These are phyloP conservation scores for Penicillium oxalicum DNA, from an alignment of 2,329 filamentous ascomycete species.

Conservation along the genomic window DNA sequence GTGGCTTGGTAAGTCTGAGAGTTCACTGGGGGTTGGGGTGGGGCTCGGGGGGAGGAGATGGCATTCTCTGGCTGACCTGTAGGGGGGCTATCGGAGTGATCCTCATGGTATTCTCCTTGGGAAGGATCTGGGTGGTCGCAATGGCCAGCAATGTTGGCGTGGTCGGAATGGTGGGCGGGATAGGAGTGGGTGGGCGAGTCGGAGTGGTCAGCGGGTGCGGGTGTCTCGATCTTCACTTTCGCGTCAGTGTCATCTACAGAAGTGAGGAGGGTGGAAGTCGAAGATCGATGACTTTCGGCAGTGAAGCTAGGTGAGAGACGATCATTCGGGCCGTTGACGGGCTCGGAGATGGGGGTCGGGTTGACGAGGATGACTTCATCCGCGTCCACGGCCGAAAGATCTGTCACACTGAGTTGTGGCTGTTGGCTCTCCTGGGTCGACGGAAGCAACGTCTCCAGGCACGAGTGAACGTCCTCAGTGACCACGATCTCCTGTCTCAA, in stretches of 20 bases:
- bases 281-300: conserved; percentile 30
- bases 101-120: background rate
- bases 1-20: conserved; percentile 24
- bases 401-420: background rate
- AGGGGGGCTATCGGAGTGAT: conserved; percentile 8
- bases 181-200: background rate
- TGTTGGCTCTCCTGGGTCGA: conserved; percentile 2
- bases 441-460: conserved; percentile 2
- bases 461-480: conserved; percentile 4
- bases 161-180: too few relatives aligned
- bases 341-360: conserved; percentile 5
- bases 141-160: too few relatives aligned
- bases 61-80: conserved; percentile 8
- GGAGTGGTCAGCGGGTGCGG: conserved; percentile 2
- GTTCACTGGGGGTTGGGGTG: conserved; percentile 15
- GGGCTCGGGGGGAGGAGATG: conserved; percentile 10
- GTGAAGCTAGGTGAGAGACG: conserved; percentile 25
- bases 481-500: conserved; percentile 13
- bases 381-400: background rate
- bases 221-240: conserved; percentile 18
- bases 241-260: conserved; percentile 27
- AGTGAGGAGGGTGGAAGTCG: conserved; percentile 33
- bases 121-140: background rate
- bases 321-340: conserved; percentile 13
- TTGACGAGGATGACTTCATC: conserved; percentile 5